These are phyloP conservation scores for Erodium texanum DNA, from an alignment of 441 rosid species.

Conservation along the genomic window DNA sequence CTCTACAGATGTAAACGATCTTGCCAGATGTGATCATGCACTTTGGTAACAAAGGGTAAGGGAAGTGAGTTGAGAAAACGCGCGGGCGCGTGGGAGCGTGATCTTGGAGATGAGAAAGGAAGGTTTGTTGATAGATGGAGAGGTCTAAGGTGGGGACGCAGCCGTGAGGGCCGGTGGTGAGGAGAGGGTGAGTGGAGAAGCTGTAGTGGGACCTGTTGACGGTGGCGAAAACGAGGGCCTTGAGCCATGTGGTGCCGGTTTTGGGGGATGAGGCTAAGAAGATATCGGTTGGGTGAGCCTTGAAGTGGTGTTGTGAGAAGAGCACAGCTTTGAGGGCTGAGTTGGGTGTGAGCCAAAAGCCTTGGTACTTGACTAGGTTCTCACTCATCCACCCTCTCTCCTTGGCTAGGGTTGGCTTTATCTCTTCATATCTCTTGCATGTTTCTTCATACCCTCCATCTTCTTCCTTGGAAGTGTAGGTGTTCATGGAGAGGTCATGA, in stretches of 20 bases:
- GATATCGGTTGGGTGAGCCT: neutral
- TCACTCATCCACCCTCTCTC: neutral
- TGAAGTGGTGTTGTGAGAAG: neutral
- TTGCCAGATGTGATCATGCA: conserved; percentile 3
- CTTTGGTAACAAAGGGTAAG: conserved; percentile 18
- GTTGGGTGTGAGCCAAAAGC: neutral
- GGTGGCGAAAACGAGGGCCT: conserved; percentile 29
- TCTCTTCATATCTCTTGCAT: neutral
- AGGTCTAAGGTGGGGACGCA: neutral
- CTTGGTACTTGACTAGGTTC: neutral
- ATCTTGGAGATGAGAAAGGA: neutral
- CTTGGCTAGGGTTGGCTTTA: neutral
- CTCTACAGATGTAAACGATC: conserved; percentile 16
- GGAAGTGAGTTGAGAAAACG: conserved; percentile 24
- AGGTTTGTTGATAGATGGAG: neutral
- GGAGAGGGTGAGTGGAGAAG: conserved; percentile 19
- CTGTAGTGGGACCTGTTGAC: conserved; percentile 10
- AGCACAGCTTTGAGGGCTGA: neutral
- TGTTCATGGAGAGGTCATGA: neutral
- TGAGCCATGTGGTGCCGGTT: conserved; percentile 40
- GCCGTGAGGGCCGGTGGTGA: conserved; percentile 23
- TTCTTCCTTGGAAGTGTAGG: neutral
- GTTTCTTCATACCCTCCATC: neutral
- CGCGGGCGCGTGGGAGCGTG: conserved; percentile 11
- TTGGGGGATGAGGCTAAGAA: conserved; percentile 31